phyloP scores from a whole-genome alignment of 257 asterid species.

The Asclepias syriaca region DNA sequence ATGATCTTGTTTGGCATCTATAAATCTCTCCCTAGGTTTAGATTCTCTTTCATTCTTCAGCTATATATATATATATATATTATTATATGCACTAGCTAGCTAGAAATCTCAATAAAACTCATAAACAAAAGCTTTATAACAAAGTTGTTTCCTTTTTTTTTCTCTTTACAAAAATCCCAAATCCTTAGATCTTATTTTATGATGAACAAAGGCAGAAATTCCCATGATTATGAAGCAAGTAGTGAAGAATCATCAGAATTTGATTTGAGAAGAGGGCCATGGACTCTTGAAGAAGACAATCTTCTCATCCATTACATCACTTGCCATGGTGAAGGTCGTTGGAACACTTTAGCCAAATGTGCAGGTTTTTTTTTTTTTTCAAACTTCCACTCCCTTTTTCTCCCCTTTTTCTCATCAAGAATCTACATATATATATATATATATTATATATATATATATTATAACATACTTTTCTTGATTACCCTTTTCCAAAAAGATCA shows the following conservation, averaged over 20 bases:
- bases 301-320: constrained; percentile 55
- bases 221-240: background rate
- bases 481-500: background rate
- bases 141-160: background rate
- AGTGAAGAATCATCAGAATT: constrained; percentile 16
- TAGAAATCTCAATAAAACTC: constrained; percentile 2
- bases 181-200: background rate
- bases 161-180: no score
- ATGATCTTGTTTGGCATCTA: constrained; percentile 32
- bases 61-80: background rate
- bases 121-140: background rate
- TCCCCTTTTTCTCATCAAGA: background rate
- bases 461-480: background rate
- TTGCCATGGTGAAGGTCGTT: constrained; percentile 73
- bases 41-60: constrained; percentile 21
- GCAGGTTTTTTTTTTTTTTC: constrained; percentile 51
- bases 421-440: background rate
- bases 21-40: constrained; percentile 31
- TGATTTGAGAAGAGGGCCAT: constrained; percentile 80
- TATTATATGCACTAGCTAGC: background rate
- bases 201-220: constrained; percentile 26
- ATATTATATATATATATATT: background rate
- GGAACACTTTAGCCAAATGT: constrained; percentile 65
- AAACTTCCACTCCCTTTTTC: no score
- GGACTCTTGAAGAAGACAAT: constrained; percentile 87